Evolutionary conservation across 495 filamentous ascomycete species (phyloP), one percentile per base, ranked within the genome.

Genomic region (Cetradonia linearis): DNA sequence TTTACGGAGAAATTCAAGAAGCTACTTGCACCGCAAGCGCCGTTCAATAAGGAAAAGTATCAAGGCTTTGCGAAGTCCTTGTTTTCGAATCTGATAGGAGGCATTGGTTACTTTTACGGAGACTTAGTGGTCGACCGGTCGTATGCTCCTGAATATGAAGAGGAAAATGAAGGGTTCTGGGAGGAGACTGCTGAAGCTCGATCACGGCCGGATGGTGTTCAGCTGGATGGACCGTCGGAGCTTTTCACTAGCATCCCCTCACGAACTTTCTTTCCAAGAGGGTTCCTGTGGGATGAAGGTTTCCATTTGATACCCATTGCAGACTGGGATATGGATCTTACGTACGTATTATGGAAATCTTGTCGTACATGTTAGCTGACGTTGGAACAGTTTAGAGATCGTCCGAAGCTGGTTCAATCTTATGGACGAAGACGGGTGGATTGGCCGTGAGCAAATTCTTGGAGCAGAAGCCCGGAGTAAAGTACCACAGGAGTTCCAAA

Each of bases 361-460:
- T 27, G 20, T 38, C 31, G 23, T 52, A 28, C 3, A 30, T 37
- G 34, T 28, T 16, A 2, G 38, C 5, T 27, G 31, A 23, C 16
- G 0, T 18, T 52, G 20, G 25, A 30, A 28, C 13, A 63, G 47
- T 0, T 84, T 98, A 27, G 89, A 96, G 60, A 87, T 97, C 60
- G 84, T 97, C 58, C 89, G 87, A 75, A 94, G 87, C 71, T 98
- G 94, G 94, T 89, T 95, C 72, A 88, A 84, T 60, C 79, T 95
- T 6, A 94, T 96, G 80, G 93, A 98, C 66, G 90, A 93, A 44
- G 91, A 97, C 68, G 93, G 93, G 50, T 98, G 93, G 93, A 97
- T 98, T 73, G 89, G 83, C 6, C 87, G 93, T 44, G 93, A 98
- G 72, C 94, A 97, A 72, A 98, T 98, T 56, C 81, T 98, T 10